These are phyloP conservation scores for Nicotiana noctiflora DNA, from an alignment of 257 asterid species.

Conservation along the genomic window DNA sequence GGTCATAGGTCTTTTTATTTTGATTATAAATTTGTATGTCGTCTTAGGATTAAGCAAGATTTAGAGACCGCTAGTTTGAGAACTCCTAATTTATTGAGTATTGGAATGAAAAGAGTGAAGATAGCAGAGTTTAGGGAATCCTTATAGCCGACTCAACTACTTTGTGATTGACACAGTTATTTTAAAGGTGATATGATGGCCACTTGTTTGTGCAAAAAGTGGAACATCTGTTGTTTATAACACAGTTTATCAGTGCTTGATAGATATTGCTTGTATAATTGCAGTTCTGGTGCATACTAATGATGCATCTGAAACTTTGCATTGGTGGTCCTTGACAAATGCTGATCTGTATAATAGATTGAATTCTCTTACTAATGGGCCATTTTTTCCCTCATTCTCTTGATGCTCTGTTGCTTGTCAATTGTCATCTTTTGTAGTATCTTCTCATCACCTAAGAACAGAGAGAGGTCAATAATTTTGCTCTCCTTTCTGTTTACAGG, in stretches of 20 bases:
- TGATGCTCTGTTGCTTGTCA: not conserved
- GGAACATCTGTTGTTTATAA: not conserved
- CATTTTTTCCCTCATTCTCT: not conserved
- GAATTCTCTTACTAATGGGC: not conserved
- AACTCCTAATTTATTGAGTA: not conserved
- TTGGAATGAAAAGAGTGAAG: not conserved
- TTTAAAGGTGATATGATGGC: not conserved
- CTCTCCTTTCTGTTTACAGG: constrained; percentile 20
- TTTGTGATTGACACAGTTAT: not conserved
- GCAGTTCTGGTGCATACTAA: not conserved
- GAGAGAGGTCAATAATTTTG: not conserved
- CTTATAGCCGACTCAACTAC: not conserved
- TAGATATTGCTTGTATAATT: not conserved
- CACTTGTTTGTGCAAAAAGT: not conserved
- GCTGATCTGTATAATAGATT: not conserved
- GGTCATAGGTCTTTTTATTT: not conserved
- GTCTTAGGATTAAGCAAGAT: not conserved
- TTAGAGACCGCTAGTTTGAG: not conserved
- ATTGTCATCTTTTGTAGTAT: constrained; percentile 2
- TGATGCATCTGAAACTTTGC: not conserved
- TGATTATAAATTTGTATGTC: not conserved
- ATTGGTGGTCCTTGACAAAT: not conserved
- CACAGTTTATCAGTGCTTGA: not conserved
- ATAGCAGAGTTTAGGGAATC: not conserved
- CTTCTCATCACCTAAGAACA: not conserved